Base-by-base conservation (phyloP, 2,329 filamentous ascomycete species). In the Ilyonectria robusta region DNA sequence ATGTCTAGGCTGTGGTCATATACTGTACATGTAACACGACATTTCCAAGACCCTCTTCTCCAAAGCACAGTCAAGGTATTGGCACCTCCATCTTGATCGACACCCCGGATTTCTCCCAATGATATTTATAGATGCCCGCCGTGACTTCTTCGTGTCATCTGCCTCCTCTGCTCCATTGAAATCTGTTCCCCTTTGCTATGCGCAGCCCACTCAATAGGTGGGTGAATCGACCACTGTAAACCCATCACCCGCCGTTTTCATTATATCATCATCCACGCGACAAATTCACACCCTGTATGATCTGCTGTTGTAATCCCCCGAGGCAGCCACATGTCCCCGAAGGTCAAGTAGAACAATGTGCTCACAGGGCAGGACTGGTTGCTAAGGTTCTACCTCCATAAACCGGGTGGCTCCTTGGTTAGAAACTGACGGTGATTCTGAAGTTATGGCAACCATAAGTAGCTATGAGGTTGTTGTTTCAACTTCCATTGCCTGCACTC, bases 401-500 rank as follows among this genome's bases (percentile, higher is more conserved):
- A 35, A 21, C 31, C 50, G 5, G 31, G 50, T n/a, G 21, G n/a
- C 50, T 53, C n/a, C 48, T 9, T 29, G 29, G 7, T 11, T 19
- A 15, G 9, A 19, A 11, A n/a, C 29, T 62, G 64, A 56, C 48
- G 57, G 62, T 46, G 51, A 23, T 23, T 54, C 35, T 55, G 62
- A 54, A 35, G 69, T 67, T 59, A 51, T 21, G n/a, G 29, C 31
- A 53, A 17, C 21, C 31, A 19, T 46, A 15, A 23, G 23, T 47
- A 17, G 31, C 35, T 33, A 31, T 53, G 53, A 29, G 44, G 66
- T 69, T 73, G 10, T 57, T 6, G 57, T 48, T 44, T 48, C 58
- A 88, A 90, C 86, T 86, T 51, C 17, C 19, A 29, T 48, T 23
- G 11, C 7, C 31, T 37, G 9, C 17, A 10, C 92, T 84, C 77